Evolutionary conservation across 2,329 filamentous ascomycete species (phyloP), one percentile per base, ranked within the genome.

Genomic region (Sporothrix sp.): DNA sequence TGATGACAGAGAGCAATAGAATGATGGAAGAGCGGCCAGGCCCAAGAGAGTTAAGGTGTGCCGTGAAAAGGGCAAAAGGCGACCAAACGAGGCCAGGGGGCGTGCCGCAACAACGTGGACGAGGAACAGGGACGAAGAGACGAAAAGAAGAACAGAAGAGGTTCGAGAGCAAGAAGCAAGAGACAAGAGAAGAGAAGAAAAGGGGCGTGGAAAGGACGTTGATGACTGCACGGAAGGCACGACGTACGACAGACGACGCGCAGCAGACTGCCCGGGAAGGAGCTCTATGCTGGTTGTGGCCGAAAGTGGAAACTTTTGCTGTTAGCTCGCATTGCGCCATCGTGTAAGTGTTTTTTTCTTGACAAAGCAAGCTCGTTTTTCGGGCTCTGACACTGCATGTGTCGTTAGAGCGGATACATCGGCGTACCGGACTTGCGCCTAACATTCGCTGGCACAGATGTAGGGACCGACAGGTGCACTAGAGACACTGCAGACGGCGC

Each of bases 281-380:
- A 43, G 32, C 35, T 37, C 16, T 45, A 40, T 37, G 16, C n/a
- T 37, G 27, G 32, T 35, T 38, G 51, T n/a, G 35, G 20, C 16
- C 38, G 18, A 38, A 48, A 45, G 48, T 51, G 48, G 48, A 53
- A 51, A 43, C 52, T 23, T 44, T 48, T 51, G 14, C 25, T 13
- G 36, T 48, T 57, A 57, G 55, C 55, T 57, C 55, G 54, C 50
- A 57, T 57, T 56, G 55, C 55, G 55, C 55, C 50, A 57, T 57
- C 52, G 52, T 54, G 53, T 54, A 54, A 54, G 52, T 54, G 44
- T 30, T 40, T 14, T 27, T 27, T 21, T 48, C 20, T 21, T 48
- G 37, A 51, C 48, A 39, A 48, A 51, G 52, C 44, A 48, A 40
- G 27, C 7, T 20, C 6, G n/a, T 16, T 23, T 40, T 40, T 39